Evolutionary conservation across 768 basidiomycete species (phyloP), one percentile per base, ranked within the genome.

Genomic region (Austroboletus eburneus): DNA sequence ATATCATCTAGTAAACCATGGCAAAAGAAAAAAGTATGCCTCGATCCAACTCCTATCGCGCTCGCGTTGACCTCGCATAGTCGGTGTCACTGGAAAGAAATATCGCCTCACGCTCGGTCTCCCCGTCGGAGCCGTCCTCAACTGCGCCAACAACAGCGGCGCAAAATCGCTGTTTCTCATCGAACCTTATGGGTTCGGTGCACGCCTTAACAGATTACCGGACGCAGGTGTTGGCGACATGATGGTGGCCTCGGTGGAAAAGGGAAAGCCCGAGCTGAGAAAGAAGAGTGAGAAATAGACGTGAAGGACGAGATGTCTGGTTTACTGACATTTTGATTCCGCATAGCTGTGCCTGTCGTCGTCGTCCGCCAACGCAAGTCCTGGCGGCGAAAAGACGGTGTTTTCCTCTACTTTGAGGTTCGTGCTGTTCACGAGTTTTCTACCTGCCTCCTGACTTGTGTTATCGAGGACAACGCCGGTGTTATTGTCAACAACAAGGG

Each of bases 261-360:
- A 98, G 80, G 96, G 96, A 70, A 98, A 99, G 77, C 96, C 96
- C 29, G 96, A 99, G 73, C 73, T 99, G 67, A 85, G 96, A 73
- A 99, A 99, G 80, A 99, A 99, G 79, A 95, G 92, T 95, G 68
- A 63, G 92, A n/a, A n/a, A n/a, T n/a, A n/a, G n/a, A n/a, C n/a
- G n/a, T n/a, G n/a, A n/a, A n/a, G n/a, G n/a, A n/a, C n/a, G n/a
- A n/a, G n/a, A n/a, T n/a, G n/a, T n/a, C n/a, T n/a, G n/a, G n/a
- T n/a, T n/a, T n/a, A n/a, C n/a, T n/a, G n/a, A n/a, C n/a, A n/a
- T n/a, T n/a, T n/a, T 17, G 14, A 14, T 16, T 29, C 9, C 34
- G 24, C 52, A 20, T 56, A 95, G 95, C 95, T 45, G 92, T 97
- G 91, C 96, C 94, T 61, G 86, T 87, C 52, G 89, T 99, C 57